phyloP scores from a whole-genome alignment of 352 stramenopile species.

The Phytophthora chlamydospora region DNA sequence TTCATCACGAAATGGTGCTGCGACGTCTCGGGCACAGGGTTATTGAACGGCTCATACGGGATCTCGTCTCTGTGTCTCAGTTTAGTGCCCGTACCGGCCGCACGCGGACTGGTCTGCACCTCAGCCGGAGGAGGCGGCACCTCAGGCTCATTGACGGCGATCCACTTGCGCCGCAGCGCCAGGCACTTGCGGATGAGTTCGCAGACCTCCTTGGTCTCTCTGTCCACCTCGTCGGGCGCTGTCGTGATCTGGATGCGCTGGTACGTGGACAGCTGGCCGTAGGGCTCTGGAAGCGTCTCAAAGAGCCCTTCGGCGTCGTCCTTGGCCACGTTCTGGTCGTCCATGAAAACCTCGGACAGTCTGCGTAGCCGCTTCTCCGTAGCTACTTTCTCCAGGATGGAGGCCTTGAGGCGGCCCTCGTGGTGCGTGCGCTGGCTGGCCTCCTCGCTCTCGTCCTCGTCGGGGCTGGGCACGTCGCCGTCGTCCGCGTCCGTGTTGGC shows the following conservation, averaged over 20 bases:
- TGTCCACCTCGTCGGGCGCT: constrained; percentile 65
- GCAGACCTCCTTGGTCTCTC: constrained; percentile 80
- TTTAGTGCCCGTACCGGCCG: constrained; percentile 29
- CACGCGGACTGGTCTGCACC: constrained; percentile 42
- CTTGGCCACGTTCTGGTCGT: constrained; percentile 29
- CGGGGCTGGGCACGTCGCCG: constrained; percentile 37
- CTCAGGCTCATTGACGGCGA: constrained; percentile 51
- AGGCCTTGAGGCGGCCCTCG: constrained; percentile 73
- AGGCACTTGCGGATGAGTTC: constrained; percentile 83
- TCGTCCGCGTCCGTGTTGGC: constrained; percentile 25
- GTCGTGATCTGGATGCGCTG: constrained; percentile 84
- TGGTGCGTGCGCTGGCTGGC: constrained; percentile 45
- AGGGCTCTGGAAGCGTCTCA: constrained; percentile 80
- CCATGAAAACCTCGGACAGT: constrained; percentile 48
- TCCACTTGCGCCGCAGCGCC: constrained; percentile 71
- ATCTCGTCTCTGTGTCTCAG: constrained; percentile 80
- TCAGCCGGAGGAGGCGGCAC: constrained; percentile 21
- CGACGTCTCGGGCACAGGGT: constrained; percentile 49
- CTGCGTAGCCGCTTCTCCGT: constrained; percentile 73
- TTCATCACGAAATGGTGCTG: constrained; percentile 59
- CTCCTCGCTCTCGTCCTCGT: constrained; percentile 39
- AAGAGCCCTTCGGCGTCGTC: constrained; percentile 62
- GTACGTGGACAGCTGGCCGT: constrained; percentile 69
- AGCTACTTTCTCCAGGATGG: constrained; percentile 77
- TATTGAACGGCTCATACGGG: constrained; percentile 65